These are phyloP conservation scores for Tricholoma sp. DNA, from an alignment of 768 basidiomycete species.

Conservation along the genomic window DNA sequence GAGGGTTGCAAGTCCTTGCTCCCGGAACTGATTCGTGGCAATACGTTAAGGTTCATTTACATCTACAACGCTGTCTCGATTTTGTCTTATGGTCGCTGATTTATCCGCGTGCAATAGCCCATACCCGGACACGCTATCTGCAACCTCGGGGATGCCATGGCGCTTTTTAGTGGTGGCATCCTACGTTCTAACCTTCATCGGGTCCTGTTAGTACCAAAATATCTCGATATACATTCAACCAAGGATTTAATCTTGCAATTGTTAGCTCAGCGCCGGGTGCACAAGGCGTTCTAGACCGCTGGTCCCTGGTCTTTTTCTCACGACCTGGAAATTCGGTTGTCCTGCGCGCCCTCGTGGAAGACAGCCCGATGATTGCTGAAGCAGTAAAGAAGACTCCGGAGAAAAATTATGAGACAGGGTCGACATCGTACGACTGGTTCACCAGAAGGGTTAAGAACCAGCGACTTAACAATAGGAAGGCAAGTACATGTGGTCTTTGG, in stretches of 20 bases:
- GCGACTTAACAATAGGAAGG: slow-evolving; percentile 38
- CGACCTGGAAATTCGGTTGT: slow-evolving; percentile 50
- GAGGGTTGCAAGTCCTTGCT: slow-evolving; percentile 64
- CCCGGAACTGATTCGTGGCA: slow-evolving; percentile 61
- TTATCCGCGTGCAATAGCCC: slow-evolving; percentile 24
- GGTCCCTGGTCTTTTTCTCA: slow-evolving; percentile 68
- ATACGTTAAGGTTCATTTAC: slow-evolving; percentile 53
- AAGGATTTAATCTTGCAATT: neutral
- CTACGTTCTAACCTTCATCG: slow-evolving; percentile 18
- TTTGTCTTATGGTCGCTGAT: too few species aligned
- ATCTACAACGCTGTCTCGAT: too few species aligned
- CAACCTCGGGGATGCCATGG: slow-evolving; percentile 35
- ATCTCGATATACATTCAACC: too few species aligned
- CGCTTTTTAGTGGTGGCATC: slow-evolving; percentile 17
- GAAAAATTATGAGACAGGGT: slow-evolving; percentile 29
- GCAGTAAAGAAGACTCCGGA: slow-evolving; percentile 36
- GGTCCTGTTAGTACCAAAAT: slow-evolving; percentile 9
- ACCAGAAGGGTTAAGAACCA: slow-evolving; percentile 39
- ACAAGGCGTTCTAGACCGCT: slow-evolving; percentile 49
- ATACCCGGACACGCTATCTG: slow-evolving; percentile 50
- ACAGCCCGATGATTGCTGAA: slow-evolving; percentile 45
- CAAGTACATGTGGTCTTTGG: slow-evolving; percentile 9
- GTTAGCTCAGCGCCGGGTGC: slow-evolving; percentile 53
- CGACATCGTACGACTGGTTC: slow-evolving; percentile 41
- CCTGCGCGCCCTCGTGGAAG: slow-evolving; percentile 46